Evolutionary conservation across 1,284 basidiomycete genomes (phyloP), one percentile per base, ranked within the genome.

Genomic region (Fereydounia khargensis): DNA sequence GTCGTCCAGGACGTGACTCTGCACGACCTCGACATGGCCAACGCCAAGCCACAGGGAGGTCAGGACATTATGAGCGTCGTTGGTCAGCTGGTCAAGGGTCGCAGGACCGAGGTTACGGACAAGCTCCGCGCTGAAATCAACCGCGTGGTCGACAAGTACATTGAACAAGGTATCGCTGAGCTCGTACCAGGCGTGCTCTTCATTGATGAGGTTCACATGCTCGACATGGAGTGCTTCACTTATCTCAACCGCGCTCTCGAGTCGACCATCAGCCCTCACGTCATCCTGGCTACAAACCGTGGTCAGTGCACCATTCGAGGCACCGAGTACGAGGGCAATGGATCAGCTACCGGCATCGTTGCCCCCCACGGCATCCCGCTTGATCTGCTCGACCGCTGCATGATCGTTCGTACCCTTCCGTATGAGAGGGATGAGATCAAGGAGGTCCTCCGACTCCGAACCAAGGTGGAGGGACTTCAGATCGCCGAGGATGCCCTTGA

Each of bases 21-120:
- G 14, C 91, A 95, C 47, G 94, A 98, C 75, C 81, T 98, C 33
- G 94, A 98, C 76, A 89, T 92, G 57, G 94, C 92, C 4, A 98
- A 98, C 76, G 91, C 92, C 11, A 85, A 91, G 35, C 94, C 94
- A 6, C 89, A 90, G 67, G 83, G 83, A 13, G 92, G 95, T 1
- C 94, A 96, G 77, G 94, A 97, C 72, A 96, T 98, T 75, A 96
- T 97, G 92, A 89, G 87, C 72, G 91, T 98, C 22, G 96, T 98
- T 86, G 91, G 94, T 4, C 94, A 91, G 74, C 81, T 98, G 8
- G 89, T 96, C 63, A 95, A 91, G 78, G 91, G 86, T 31, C 87
- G 90, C 22, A 80, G 92, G 61, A 98, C 94, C 7, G 94, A 98
- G 76, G 86, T 98, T 7, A 98, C 94, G 17, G 94, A 98, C 73